Evolutionary conservation across 129 eudicot species (phyloP), one percentile per base, ranked within the genome.

Genomic region (Flaveria sonorensis): DNA sequence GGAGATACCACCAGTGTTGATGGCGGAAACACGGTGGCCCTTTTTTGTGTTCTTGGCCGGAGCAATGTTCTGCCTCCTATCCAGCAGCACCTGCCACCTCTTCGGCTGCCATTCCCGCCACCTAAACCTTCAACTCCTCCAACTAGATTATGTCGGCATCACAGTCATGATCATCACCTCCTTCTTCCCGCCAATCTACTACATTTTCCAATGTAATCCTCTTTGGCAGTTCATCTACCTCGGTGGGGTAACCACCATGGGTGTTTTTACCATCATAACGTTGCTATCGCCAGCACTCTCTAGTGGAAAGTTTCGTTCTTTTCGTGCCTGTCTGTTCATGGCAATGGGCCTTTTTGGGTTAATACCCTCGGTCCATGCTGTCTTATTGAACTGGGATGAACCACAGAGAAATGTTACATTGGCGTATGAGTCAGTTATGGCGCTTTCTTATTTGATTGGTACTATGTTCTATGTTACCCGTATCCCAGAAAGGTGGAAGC

Each of bases 21-120:
- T 72, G 53, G 74, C 81, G 40, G 85, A 65, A 64, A 80, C 87
- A 55, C 80, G 77, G 62, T 91, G 99, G 99, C 99, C 99, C 1
- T 91, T 94, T 71, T 87, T 82, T 19, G 92, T 94, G 13, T 91
- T 87, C 88, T 59, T 94, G 46, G 77, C 71, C 7, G 97, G 99
- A 76, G 79, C 97, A 10, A 89, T 94, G 97, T 91, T 89, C 87
- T 94, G 99, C 87, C 99, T 94, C 81, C 85, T 94, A 53, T 94
- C 96, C 19, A 87, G 94, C 87, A 89, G 88, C 88, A 70, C 83
- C 23, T 94, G 99, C 89, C 99, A 94, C 83, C 97, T 91, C 84
- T 94, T 94, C 66, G 89, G 83, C 26, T 94, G 99, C 86, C 99
- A 94, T 77, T 94, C 99, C 50, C 84, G 86, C 71, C 84, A 76